These are phyloP conservation scores for Tripterygium wilfordii DNA, from an alignment of 177 flowering plant genomes.

Conservation along the genomic window DNA sequence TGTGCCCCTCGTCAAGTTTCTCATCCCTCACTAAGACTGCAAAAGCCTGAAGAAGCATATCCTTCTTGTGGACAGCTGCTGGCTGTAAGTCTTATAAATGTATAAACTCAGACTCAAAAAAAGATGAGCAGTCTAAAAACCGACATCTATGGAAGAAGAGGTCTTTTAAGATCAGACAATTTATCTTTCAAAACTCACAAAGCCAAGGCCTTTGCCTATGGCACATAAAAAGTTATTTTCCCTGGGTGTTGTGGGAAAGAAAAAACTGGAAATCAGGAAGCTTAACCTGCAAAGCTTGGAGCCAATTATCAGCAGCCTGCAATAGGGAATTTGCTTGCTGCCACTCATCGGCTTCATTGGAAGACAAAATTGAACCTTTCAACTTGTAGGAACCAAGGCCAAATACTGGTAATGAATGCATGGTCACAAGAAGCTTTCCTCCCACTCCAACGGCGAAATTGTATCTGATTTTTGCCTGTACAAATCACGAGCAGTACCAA, in stretches of 20 bases:
- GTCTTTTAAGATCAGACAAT: too few species aligned
- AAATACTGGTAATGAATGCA: slow-evolving; percentile 48
- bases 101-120: too few species aligned
- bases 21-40: too few species aligned
- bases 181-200: too few species aligned
- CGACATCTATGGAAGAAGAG: too few species aligned
- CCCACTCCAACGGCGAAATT: slow-evolving; percentile 18
- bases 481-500: slow-evolving; percentile 11
- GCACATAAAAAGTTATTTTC: too few species aligned
- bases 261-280: slow-evolving; percentile 38
- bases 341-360: slow-evolving; percentile 13
- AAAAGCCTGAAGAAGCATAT: too few species aligned
- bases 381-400: slow-evolving; percentile 46
- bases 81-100: too few species aligned
- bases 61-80: too few species aligned
- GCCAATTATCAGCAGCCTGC: slow-evolving; percentile 32
- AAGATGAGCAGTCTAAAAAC: too few species aligned
- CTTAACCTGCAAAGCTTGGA: slow-evolving; percentile 17
- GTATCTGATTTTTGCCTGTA: slow-evolving; percentile 19
- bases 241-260: slow-evolving; percentile 16
- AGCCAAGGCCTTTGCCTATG: too few species aligned
- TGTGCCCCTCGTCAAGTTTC: too few species aligned
- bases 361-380: slow-evolving; percentile 23
- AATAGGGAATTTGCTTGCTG: slow-evolving; percentile 19
- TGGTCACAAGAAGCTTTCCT: slow-evolving; percentile 15